Conservation (phyloP, 306 rosid genomes). For the Delonix regia region DNA sequence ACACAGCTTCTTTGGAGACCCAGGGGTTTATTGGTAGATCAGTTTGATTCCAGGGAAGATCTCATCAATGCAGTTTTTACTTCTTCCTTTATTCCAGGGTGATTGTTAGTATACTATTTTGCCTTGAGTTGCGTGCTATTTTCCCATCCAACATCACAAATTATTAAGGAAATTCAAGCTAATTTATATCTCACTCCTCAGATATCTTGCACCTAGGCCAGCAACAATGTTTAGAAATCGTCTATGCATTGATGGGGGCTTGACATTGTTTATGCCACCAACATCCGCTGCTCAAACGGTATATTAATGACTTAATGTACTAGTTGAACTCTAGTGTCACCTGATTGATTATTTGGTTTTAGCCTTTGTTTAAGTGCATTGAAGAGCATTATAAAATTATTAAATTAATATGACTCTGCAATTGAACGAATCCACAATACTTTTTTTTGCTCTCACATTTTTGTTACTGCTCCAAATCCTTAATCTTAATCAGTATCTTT, state of each 20-base stretch:
- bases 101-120: conserved; percentile 44
- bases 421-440: neutral
- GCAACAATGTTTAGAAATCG: conserved; percentile 82
- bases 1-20: conserved; percentile 95
- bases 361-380: conserved; percentile 8
- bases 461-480: no score
- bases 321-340: neutral
- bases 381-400: neutral
- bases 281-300: conserved; percentile 93
- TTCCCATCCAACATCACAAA: neutral
- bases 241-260: conserved; percentile 92
- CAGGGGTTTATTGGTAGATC: conserved; percentile 91
- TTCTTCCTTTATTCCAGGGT: conserved; percentile 99
- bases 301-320: conserved; percentile 31
- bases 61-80: conserved; percentile 95
- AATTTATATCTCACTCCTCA: conserved; percentile 37
- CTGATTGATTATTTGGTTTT: neutral
- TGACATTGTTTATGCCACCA: conserved; percentile 96
- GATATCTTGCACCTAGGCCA: conserved; percentile 94
- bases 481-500: no score
- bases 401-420: neutral
- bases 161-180: neutral
- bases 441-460: neutral
- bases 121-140: conserved; percentile 27
- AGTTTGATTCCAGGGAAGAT: conserved; percentile 95